Conservation (phyloP, 257 asterid genomes). For the Penstemon davidsonii region DNA sequence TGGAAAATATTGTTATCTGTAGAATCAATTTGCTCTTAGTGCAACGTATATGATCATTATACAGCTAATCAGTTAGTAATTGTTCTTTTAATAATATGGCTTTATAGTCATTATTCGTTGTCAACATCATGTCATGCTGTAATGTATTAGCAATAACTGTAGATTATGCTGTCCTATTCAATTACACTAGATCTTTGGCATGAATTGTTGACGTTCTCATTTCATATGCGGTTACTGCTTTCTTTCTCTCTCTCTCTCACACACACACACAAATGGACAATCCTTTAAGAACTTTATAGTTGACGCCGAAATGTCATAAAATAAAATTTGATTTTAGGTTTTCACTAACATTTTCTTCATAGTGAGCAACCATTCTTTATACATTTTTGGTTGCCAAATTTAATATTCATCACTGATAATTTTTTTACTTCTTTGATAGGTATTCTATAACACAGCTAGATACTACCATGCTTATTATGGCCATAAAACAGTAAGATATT, state of each 20-base stretch:
- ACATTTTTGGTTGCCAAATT: background rate
- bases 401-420: conserved; percentile 15
- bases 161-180: conserved; percentile 11
- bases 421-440: conserved; percentile 42
- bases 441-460: conserved; percentile 88
- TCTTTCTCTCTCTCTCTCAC: background rate
- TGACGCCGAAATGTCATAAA: background rate
- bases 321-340: background rate
- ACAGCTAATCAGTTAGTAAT: conserved; percentile 2
- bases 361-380: background rate
- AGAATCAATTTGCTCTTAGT: conserved; percentile 1
- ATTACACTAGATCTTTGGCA: background rate
- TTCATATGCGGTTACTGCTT: background rate
- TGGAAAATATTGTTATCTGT: background rate
- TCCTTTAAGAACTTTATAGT: background rate
- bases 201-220: background rate
- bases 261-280: background rate
- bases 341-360: background rate
- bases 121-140: conserved; percentile 1
- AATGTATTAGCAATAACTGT: background rate
- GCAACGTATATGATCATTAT: conserved; percentile 19
- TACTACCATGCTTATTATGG: conserved; percentile 89
- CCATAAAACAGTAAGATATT: conserved; percentile 80
- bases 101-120: background rate
- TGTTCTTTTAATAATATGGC: background rate